Evolutionary conservation across 352 stramenopile species (phyloP).

Genomic region (Phytopythium chamaehyphon): DNA sequence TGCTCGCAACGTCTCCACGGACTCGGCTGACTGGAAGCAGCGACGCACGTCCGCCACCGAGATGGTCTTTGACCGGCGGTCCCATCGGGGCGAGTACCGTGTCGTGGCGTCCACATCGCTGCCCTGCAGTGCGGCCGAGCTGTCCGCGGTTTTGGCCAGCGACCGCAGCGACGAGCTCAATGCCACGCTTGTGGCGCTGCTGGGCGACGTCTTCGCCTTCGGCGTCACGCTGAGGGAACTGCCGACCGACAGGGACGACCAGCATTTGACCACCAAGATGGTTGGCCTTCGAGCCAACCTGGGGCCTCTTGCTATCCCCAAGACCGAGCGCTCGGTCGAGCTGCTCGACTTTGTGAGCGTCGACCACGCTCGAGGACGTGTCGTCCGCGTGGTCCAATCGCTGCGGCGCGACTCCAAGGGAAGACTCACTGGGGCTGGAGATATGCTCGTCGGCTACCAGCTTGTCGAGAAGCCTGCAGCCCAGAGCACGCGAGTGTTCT

Average conservation of each 20-base stretch:
- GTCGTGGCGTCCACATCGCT: constrained; percentile 17
- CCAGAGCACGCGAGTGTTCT: constrained; percentile 32
- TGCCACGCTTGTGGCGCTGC: constrained; percentile 29
- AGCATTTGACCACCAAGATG: constrained; percentile 25
- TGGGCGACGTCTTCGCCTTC: constrained; percentile 28
- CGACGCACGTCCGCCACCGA: constrained; percentile 16
- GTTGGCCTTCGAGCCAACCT: constrained; percentile 17
- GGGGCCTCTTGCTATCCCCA: constrained; percentile 13
- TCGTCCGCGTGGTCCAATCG: constrained; percentile 21
- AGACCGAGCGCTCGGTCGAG: constrained; percentile 24
- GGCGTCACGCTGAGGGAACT: constrained; percentile 28
- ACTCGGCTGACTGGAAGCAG: constrained; percentile 19
- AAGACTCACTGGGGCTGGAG: constrained; percentile 19
- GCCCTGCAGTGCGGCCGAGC: constrained; percentile 24
- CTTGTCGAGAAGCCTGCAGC: constrained; percentile 14
- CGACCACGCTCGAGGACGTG: constrained; percentile 18
- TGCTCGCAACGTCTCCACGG: constrained; percentile 4
- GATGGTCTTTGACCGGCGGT: constrained; percentile 23
- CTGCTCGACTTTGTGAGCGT: constrained; percentile 27
- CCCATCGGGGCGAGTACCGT: constrained; percentile 10
- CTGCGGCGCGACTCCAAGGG: constrained; percentile 16
- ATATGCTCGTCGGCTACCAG: constrained; percentile 22
- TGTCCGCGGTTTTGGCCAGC: constrained; percentile 25
- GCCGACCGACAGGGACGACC: constrained; percentile 8
- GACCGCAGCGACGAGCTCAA: constrained; percentile 34